Percentiles rank a stretch among this genome's conserved stretches.
These are phyloP conservation scores for Neurospora sp. DNA, from an alignment of 495 filamentous ascomycete species.

Conservation along the genomic window DNA sequence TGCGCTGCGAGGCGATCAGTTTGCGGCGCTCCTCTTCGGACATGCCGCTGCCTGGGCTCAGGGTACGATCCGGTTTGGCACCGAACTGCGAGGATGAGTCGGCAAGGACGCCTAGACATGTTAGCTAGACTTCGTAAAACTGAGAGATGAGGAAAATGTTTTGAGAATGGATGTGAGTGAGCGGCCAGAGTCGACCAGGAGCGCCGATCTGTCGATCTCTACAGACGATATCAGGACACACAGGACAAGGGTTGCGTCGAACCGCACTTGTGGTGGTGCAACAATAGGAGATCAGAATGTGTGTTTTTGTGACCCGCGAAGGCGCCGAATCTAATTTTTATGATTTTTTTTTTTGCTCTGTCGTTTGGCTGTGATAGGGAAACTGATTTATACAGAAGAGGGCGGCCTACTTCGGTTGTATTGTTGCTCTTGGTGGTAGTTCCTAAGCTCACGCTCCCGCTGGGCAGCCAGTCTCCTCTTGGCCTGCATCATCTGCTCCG, in stretches of 20 bases:
- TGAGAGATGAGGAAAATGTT: conserved; percentile 3
- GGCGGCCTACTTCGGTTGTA: conserved; percentile 91
- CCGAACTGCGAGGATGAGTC: conserved; percentile 54
- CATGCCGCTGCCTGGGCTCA: conserved; percentile 72
- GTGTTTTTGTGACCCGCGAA: conserved; percentile 12
- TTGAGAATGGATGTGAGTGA: neutral
- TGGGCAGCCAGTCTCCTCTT: conserved; percentile 98
- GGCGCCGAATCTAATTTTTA: conserved; percentile 23
- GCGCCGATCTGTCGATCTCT: conserved; percentile 12
- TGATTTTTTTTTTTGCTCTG: conserved; percentile 23
- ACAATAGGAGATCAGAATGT: conserved; percentile 16
- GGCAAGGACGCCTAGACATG: conserved; percentile 62
- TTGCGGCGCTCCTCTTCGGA: conserved; percentile 95
- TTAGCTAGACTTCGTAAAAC: conserved; percentile 23
- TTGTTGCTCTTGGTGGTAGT: conserved; percentile 99
- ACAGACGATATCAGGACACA: conserved; percentile 25
- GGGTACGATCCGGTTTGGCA: conserved; percentile 77
- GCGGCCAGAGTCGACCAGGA: neutral
- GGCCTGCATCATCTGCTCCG: conserved; percentile 97
- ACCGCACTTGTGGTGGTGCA: conserved; percentile 32
- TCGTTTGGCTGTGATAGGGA: conserved; percentile 44
- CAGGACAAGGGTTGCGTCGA: conserved; percentile 29
- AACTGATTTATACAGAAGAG: conserved; percentile 47
- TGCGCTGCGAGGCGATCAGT: conserved; percentile 89
- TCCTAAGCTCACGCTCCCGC: conserved; percentile 96